Evolutionary conservation across 257 asterid species (phyloP), one percentile per base, ranked within the genome.

Genomic region (Anisodus acutangulus): DNA sequence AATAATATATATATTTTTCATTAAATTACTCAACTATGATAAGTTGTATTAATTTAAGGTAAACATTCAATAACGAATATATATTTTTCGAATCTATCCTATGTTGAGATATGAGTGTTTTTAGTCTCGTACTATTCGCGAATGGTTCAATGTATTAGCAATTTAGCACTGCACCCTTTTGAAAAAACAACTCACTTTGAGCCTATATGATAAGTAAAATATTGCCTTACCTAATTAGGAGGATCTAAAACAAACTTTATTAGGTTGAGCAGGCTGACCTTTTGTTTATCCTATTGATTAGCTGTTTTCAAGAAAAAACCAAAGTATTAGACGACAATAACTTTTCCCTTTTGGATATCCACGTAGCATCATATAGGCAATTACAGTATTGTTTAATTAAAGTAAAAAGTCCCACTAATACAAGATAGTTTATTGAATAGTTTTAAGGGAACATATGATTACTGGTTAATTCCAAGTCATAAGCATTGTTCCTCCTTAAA

Each of bases 191-290:
- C 26, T 22, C 26, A 22, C 26, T 22, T 22, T 22, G 26, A 22
- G 26, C 26, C 26, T 22, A 22, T 22, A 22, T 22, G 26, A 22
- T 26, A 9, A 63, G 51, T 45, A 4, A 45, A 45, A 45, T 17
- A 58, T 58, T 43, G 80, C n/a, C 80, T 72, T 45, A 45, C 80
- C 59, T 72, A 72, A 72, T 72, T n/a, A 45, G 17, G 80, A 72
- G 41, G 80, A 72, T 10, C n/a, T 72, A 72, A 45, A 72, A 49
- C 80, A 72, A 72, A 47, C 80, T 72, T 47, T 47, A 47, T 19
- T 72, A 72, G 80, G 80, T 72, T 72, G 80, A 22, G 60, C 35
- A 19, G 43, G 60, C 60, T 72, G 4, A 47, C 19, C 60, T 47
- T 19, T 72, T 72, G n/a, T 51, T 72, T 9, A 19, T 72, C 60